These are phyloP conservation scores for Tricharina praecox DNA, from an alignment of 495 filamentous ascomycete genomes.

Conservation along the genomic window DNA sequence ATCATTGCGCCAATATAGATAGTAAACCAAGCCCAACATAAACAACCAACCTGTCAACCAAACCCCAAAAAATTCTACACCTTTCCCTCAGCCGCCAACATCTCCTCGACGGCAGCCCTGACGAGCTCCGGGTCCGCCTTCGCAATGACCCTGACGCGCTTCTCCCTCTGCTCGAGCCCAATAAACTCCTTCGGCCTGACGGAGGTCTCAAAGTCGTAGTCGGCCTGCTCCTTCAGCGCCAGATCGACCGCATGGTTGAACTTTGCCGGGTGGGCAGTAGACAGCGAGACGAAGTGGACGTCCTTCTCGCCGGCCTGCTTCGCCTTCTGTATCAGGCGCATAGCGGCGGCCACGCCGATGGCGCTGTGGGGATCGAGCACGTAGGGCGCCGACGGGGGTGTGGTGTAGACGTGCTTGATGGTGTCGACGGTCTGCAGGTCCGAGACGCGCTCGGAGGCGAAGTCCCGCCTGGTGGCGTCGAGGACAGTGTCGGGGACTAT, in stretches of 20 bases:
- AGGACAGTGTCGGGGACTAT: constrained; percentile 52
- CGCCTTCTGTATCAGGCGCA: constrained; percentile 43
- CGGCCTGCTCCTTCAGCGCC: constrained; percentile 47
- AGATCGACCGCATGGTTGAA: constrained; percentile 63
- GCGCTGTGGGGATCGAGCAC: constrained; percentile 86
- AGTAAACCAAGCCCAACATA: no score
- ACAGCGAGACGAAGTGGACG: constrained; percentile 56
- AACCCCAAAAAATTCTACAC: no score
- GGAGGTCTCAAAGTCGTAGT: constrained; percentile 50
- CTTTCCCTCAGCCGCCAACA: constrained; percentile 31
- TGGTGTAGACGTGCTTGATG: constrained; percentile 48
- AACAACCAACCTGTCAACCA: no score
- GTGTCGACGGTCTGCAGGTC: constrained; percentile 59
- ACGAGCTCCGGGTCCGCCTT: constrained; percentile 39
- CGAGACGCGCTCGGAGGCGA: constrained; percentile 68
- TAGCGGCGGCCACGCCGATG: constrained; percentile 58
- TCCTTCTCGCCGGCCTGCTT: constrained; percentile 21
- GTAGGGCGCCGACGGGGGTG: constrained; percentile 38
- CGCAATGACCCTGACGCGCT: constrained; percentile 39
- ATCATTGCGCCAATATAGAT: no score
- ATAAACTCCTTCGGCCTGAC: constrained; percentile 66
- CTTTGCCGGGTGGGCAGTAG: constrained; percentile 89
- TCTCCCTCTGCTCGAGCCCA: constrained; percentile 50
- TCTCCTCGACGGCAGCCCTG: constrained; percentile 38
- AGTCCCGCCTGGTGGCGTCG: constrained; percentile 43